Percentiles rank a stretch among this genome's conserved stretches.
phyloP scores from a whole-genome alignment of 345 rosid genomes.

The Corchorus capsularis region DNA sequence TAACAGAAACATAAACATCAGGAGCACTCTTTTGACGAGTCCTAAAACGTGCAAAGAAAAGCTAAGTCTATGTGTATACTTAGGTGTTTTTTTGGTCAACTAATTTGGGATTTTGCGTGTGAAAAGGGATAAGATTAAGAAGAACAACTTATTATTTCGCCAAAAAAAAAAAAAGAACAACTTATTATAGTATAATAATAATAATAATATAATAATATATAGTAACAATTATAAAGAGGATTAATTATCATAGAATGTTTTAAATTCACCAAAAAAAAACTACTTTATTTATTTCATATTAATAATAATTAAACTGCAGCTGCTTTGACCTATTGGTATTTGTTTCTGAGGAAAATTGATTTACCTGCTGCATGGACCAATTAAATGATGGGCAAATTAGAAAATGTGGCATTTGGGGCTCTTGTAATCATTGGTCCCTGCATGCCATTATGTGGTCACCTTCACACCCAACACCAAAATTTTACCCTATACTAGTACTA shows the following conservation, averaged over 20 bases:
- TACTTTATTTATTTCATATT: too few relatives aligned
- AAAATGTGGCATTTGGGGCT: background rate
- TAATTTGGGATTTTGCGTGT: background rate
- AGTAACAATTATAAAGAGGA: background rate
- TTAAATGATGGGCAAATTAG: too few relatives aligned
- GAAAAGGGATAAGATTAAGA: background rate
- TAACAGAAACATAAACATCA: too few relatives aligned
- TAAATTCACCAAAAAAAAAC: too few relatives aligned
- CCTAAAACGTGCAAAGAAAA: background rate
- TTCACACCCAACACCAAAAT: background rate
- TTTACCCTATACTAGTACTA: background rate
- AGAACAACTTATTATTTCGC: too few relatives aligned
- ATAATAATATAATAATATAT: too few relatives aligned
- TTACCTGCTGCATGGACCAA: background rate
- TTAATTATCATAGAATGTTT: too few relatives aligned
- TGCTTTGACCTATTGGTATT: too few relatives aligned
- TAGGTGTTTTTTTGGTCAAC: background rate
- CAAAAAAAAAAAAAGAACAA: too few relatives aligned
- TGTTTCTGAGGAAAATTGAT: too few relatives aligned
- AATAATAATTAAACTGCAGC: too few relatives aligned
- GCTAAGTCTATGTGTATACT: background rate
- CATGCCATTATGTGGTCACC: background rate
- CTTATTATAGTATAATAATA: too few relatives aligned
- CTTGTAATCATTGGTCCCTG: background rate
- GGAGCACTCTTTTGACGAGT: background rate